Conservation (phyloP, 352 stramenopile genomes). For the Pythium periplocum region DNA sequence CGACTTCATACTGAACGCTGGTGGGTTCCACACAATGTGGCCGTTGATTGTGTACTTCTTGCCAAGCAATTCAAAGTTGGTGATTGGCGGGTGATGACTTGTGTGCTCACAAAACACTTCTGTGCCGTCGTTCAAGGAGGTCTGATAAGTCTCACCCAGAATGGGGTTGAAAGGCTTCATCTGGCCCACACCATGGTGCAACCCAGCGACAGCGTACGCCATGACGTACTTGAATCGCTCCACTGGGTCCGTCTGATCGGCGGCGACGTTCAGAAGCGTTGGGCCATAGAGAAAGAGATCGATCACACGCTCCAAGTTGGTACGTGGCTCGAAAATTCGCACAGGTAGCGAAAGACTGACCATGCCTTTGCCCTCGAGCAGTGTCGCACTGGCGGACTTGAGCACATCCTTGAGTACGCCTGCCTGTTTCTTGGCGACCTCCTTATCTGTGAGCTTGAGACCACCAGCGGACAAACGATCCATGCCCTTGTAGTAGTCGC, state of each 20-base stretch:
- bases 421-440: slow-evolving; percentile 80
- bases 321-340: slow-evolving; percentile 81
- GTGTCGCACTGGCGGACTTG: slow-evolving; percentile 38
- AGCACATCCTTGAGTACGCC: slow-evolving; percentile 85
- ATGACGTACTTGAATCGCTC: slow-evolving; percentile 83
- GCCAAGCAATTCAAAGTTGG: slow-evolving; percentile 73
- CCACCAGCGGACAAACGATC: slow-evolving; percentile 62
- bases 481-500: slow-evolving; percentile 78
- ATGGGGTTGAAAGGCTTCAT: slow-evolving; percentile 87
- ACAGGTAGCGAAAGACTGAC: slow-evolving; percentile 83
- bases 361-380: slow-evolving; percentile 29
- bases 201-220: slow-evolving; percentile 63
- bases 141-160: slow-evolving; percentile 78
- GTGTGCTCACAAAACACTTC: slow-evolving; percentile 81
- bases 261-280: slow-evolving; percentile 62
- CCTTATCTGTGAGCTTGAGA: slow-evolving; percentile 80
- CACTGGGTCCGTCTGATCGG: slow-evolving; percentile 50
- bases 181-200: slow-evolving; percentile 80
- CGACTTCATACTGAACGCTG: slow-evolving; percentile 75
- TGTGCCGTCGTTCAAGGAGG: slow-evolving; percentile 66
- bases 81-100: slow-evolving; percentile 82
- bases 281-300: slow-evolving; percentile 80
- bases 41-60: slow-evolving; percentile 69
- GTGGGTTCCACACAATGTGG: slow-evolving; percentile 65
- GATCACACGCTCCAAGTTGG: slow-evolving; percentile 72